These are phyloP conservation scores for Collybia nuda DNA, from an alignment of 768 basidiomycete species.

Conservation along the genomic window DNA sequence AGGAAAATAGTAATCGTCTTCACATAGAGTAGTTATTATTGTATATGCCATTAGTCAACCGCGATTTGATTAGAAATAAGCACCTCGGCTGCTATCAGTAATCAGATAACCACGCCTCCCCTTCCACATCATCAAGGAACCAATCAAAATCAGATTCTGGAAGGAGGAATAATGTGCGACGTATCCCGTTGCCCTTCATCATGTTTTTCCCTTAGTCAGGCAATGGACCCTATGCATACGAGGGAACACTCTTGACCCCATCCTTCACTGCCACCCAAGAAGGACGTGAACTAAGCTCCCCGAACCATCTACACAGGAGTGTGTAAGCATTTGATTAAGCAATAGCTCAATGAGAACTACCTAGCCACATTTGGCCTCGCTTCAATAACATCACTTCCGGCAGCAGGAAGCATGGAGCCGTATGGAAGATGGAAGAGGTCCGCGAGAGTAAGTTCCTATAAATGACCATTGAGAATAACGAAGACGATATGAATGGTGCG, in stretches of 20 bases:
- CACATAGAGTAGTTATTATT: no score
- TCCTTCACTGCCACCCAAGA: constrained; percentile 24
- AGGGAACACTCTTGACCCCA: constrained; percentile 5
- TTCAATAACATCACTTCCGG: constrained; percentile 13
- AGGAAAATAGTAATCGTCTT: no score
- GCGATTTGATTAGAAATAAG: no score
- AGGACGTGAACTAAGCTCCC: constrained; percentile 15
- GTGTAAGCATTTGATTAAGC: not conserved
- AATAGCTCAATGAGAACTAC: not conserved
- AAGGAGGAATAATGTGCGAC: no score
- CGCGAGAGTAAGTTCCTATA: constrained; percentile 13
- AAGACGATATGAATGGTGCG: not conserved
- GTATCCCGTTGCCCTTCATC: no score
- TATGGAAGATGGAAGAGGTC: constrained; percentile 21
- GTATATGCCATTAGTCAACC: no score
- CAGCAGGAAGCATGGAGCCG: constrained; percentile 9
- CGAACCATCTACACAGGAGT: constrained; percentile 17
- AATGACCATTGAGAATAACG: not conserved
- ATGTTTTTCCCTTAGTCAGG: no score
- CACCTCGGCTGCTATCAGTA: no score
- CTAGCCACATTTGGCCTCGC: constrained; percentile 14
- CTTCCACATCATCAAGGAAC: no score
- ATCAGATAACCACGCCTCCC: no score
- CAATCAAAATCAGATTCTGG: no score
- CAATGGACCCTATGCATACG: no score